Base-by-base conservation (phyloP, 257 asterid species). In the Forsythia suspensa region DNA sequence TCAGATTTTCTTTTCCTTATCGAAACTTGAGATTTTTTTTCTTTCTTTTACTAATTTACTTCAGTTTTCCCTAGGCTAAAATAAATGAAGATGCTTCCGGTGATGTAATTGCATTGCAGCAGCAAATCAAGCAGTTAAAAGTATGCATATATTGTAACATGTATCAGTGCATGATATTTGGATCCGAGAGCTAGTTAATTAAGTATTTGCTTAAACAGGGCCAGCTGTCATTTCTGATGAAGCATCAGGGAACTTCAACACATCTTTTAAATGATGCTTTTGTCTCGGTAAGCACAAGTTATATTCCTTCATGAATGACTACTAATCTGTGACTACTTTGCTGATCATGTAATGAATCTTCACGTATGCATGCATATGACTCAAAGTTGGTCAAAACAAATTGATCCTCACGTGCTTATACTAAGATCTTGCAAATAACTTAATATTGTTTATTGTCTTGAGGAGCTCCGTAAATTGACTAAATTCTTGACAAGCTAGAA, bases 31-130 rank as follows among this genome's bases (percentile, higher is more conserved):
- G 77, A 46, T 34, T 67, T 16, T 76, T 63, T 41, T 39, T 80
- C 37, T 79, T 59, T 82, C 67, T 29, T 82, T 44, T 61, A 61
- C 36, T 81, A 61, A 74, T 40, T 21, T 81, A 12, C 80, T 69
- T 51, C 11, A 9, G 9, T 78, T 77, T 51, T 79, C 63, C 80
- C 65, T 87, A 93, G 98, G 98, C 98, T 83, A 93, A 89, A 86
- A 89, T 93, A 78, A 93, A 91, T 78, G 97, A 93, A 88, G 97
- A 93, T 84, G 97, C 97, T 80, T 89, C 94, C 42, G 92, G 91
- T 29, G 91, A 89, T 80, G 94, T 88, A 67, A 85, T 88, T 82
- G 90, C 89, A 70, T 81, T 93, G 90, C 98, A 91, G 85, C 89
- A 74, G 81, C 94, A 93, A 84, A 87, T 93, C 81, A 94, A 88